These are phyloP conservation scores for Colletotrichum cordylinicola DNA, from an alignment of 2,329 filamentous ascomycete species.

Conservation along the genomic window DNA sequence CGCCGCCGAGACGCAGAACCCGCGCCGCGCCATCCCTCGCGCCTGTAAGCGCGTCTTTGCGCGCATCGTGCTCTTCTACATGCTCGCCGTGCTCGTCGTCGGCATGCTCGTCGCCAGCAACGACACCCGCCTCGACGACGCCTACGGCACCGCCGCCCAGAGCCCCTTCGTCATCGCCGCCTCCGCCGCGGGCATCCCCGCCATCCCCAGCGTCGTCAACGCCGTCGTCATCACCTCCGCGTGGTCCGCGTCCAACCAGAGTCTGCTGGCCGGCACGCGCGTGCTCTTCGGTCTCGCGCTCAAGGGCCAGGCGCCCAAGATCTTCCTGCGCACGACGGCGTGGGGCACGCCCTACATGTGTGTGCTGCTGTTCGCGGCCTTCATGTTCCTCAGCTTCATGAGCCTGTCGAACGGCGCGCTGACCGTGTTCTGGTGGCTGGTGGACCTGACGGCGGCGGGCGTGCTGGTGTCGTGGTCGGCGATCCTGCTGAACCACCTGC, in stretches of 20 bases:
- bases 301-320: conserved; percentile 54
- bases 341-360: conserved; percentile 35
- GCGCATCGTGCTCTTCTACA: conserved; percentile 44
- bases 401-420: conserved; percentile 64
- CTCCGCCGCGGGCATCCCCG: conserved; percentile 56
- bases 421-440: conserved; percentile 68
- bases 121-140: conserved; percentile 52
- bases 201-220: conserved; percentile 61
- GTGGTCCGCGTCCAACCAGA: conserved; percentile 55
- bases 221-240: conserved; percentile 59
- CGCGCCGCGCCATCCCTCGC: conserved; percentile 44
- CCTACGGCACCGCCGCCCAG: conserved; percentile 54
- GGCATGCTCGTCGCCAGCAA: conserved; percentile 60
- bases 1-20: conserved; percentile 42
- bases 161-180: conserved; percentile 58
- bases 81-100: conserved; percentile 56
- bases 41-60: conserved; percentile 31
- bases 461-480: conserved; percentile 61
- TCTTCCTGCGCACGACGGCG: conserved; percentile 38
- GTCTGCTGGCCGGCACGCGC: conserved; percentile 61
- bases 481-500: conserved; percentile 61
- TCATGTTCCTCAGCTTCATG: conserved; percentile 65
- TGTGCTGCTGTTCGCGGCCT: conserved; percentile 54
- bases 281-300: conserved; percentile 61
- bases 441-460: conserved; percentile 58